Conservation (phyloP, 2,329 filamentous ascomycete genomes). For the Colletotrichum neosansevieriae region DNA sequence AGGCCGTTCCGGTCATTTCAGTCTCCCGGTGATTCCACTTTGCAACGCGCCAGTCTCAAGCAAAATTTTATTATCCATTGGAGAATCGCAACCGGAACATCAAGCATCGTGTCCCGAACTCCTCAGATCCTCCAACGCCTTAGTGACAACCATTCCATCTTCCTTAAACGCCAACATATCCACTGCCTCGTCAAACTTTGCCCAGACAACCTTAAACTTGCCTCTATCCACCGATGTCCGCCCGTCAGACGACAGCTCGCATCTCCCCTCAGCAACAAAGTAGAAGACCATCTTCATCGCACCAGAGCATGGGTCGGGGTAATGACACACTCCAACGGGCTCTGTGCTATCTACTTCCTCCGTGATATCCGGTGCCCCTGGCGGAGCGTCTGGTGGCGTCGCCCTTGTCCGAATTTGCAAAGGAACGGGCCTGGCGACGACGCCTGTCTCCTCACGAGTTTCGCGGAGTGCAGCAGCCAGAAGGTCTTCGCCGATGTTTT, state of each 20-base stretch:
- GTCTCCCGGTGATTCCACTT: too few species aligned
- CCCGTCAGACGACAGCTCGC: constrained; percentile 38
- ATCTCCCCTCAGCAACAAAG: constrained; percentile 52
- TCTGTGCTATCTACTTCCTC: constrained; percentile 12
- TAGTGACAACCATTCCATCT: constrained; percentile 45
- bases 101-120: constrained; percentile 45
- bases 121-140: constrained; percentile 46
- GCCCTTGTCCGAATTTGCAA: constrained; percentile 59
- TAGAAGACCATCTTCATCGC: constrained; percentile 56
- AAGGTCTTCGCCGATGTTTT: constrained; percentile 59
- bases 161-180: constrained; percentile 43
- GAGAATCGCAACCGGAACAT: background rate
- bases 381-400: constrained; percentile 46
- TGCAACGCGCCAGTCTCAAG: too few species aligned
- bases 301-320: constrained; percentile 43
- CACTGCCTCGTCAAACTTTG: constrained; percentile 43
- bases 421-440: constrained; percentile 52
- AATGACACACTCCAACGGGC: background rate
- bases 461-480: constrained; percentile 58
- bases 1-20: too few species aligned
- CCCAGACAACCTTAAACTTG: constrained; percentile 48
- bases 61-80: too few species aligned
- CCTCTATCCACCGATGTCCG: constrained; percentile 37
- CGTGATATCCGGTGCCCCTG: constrained; percentile 43
- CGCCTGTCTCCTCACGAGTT: constrained; percentile 61